Conservation (phyloP, 139 green algal species). For the Nannochloris sp. region DNA sequence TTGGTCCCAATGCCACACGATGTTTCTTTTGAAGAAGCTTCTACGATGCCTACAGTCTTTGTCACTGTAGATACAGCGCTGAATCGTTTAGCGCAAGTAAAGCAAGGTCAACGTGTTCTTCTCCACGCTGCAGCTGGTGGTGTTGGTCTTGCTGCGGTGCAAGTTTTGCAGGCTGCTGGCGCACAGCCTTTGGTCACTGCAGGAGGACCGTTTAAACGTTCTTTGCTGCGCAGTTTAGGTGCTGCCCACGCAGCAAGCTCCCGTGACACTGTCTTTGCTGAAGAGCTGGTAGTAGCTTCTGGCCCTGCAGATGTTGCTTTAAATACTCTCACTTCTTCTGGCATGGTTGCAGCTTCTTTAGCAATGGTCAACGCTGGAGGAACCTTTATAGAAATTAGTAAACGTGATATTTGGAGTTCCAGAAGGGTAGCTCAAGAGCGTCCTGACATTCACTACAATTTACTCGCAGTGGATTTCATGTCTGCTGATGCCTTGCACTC, state of each 20-base stretch:
- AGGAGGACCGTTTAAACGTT: constrained; percentile 41
- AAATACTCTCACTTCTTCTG: constrained; percentile 75
- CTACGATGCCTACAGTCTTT: constrained; percentile 70
- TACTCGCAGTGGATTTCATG: constrained; percentile 81
- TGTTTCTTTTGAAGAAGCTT: constrained; percentile 56
- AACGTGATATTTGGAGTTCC: constrained; percentile 73
- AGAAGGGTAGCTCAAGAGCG: constrained; percentile 50
- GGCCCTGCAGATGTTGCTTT: constrained; percentile 30
- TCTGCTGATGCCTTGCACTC: constrained; percentile 33
- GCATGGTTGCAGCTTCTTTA: constrained; percentile 65
- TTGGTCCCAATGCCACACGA: constrained; percentile 56
- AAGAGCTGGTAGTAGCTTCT: not conserved
- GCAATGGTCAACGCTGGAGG: constrained; percentile 41
- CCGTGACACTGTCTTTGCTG: constrained; percentile 45
- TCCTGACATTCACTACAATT: constrained; percentile 52
- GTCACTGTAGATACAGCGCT: constrained; percentile 52
- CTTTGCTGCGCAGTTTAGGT: constrained; percentile 36
- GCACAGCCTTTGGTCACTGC: constrained; percentile 36
- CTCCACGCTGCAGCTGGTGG: constrained; percentile 67
- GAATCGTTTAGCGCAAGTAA: constrained; percentile 36
- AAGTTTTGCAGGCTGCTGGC: constrained; percentile 34
- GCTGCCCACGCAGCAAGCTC: constrained; percentile 31
- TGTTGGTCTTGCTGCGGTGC: constrained; percentile 59
- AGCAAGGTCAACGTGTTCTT: constrained; percentile 39
- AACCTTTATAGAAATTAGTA: constrained; percentile 70